Evolutionary conservation across 139 green algal genomes (phyloP), one percentile per base, ranked within the genome.

Genomic region (Auxenochlorella pyrenoidosa): DNA sequence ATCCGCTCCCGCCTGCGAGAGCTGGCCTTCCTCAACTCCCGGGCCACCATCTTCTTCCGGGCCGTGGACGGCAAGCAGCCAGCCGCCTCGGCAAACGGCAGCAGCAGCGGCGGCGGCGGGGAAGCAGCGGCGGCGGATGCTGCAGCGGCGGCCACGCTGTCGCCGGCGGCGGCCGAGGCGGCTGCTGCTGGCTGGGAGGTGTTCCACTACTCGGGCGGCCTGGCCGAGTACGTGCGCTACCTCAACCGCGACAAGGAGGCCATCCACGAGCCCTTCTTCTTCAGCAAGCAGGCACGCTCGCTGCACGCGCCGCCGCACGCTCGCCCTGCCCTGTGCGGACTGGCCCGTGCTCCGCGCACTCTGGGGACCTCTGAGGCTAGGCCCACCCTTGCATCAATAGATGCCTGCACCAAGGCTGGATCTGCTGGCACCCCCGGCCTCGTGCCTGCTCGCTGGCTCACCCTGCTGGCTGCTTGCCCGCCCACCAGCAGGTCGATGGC

Each of bases 1-100:
- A 96, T 99, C 66, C 88, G 87, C 22, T 88, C 91, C 1, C 94
- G 97, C 30, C 91, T 99, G 77, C 91, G 95, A 8, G 98, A 99
- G 92, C 91, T 99, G 30, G 97, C 98, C 12, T 99, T 99, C 92
- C 93, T 99, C 12, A 99, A 99, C 94, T 88, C 75, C 81, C 66
- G 59, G 21, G 97, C 93, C 54, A 95, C 91, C 34, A 94, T 98
- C 32, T 83, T 87, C 36, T 95, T 94, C 72, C 73, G 85, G 12
- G 60, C 77, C 28, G 5, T 78, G n/a, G 51, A 78, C 47, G 72
- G 60, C 71, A 78, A 60, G 38, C 24, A 12, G 5, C 1, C 43
- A 13, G 47, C 51, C 59, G 32, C 60, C 38, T n/a, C 18, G 2
- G 16, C 26, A 41, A 41, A 22, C 79, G 26, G 58, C 79, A 75